Evolutionary conservation across 805 yeast genomes (phyloP).

Genomic region (Candida fluviatilis): DNA sequence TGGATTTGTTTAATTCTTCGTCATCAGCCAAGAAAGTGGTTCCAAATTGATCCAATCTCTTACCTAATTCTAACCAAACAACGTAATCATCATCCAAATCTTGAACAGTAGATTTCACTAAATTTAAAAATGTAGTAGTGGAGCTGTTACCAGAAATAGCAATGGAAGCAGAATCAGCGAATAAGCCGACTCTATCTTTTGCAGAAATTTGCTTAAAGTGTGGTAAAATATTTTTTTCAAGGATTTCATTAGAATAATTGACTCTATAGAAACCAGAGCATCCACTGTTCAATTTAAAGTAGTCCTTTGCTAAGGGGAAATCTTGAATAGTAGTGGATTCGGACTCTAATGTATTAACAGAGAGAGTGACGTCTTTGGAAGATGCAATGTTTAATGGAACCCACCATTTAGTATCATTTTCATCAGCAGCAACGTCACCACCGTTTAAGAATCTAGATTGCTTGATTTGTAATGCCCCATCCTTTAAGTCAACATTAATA

Average conservation of each 20-base stretch:
- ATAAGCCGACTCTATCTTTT: conserved; percentile 49
- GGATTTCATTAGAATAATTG: conserved; percentile 41
- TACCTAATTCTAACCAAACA: conserved; percentile 54
- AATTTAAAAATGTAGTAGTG: conserved; percentile 42
- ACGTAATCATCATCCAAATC: conserved; percentile 35
- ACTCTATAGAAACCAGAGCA: conserved; percentile 53
- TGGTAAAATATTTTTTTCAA: conserved; percentile 37
- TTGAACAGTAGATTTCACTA: conserved; percentile 29
- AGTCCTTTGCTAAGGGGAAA: conserved; percentile 17
- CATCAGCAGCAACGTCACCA: conserved; percentile 58
- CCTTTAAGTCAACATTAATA: conserved; percentile 44
- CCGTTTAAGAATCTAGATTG: conserved; percentile 63
- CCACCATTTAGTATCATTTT: conserved; percentile 58
- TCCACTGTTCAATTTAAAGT: conserved; percentile 47
- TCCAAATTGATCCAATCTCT: conserved; percentile 32
- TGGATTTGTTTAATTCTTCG: conserved; percentile 19
- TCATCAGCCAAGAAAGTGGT: conserved; percentile 29
- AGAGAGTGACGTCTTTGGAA: not conserved
- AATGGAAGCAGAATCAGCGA: conserved; percentile 49
- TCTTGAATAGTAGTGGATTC: conserved; percentile 18
- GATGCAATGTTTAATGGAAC: conserved; percentile 42
- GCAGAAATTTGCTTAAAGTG: conserved; percentile 36
- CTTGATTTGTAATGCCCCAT: conserved; percentile 32
- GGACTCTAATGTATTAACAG: conserved; percentile 21
- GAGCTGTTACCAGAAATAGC: conserved; percentile 42